Evolutionary conservation across 2,329 filamentous ascomycete species (phyloP), one percentile per base, ranked within the genome.

Genomic region (Teratosphaeria pseudoeucalypti): DNA sequence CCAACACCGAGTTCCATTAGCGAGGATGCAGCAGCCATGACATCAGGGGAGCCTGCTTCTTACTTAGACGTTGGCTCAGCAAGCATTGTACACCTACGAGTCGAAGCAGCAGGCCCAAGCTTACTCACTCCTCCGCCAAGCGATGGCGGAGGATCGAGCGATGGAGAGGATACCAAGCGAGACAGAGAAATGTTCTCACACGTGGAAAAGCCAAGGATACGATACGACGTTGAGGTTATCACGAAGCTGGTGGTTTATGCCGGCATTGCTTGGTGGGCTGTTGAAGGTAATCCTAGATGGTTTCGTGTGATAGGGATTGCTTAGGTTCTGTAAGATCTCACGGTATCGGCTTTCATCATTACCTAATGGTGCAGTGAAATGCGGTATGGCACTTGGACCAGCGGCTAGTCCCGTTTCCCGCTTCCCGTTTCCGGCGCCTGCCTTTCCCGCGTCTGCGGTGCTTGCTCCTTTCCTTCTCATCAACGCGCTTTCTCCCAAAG

Each of bases 171-270:
- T 14, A 70, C 71, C 34, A 67, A 65, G 52, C 66, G 73, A 49
- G 74, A 73, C 29, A 75, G 73, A 66, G 88, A 95, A 71, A 86
- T 97, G 73, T 96, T 97, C 73, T 87, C 86, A 53, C 85, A 82
- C 70, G 80, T 97, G 58, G 86, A 91, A 63, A 90, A 88, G 75
- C 91, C 94, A 55, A 85, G 94, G 65, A 92, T 96, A 61, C 82
- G 92, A 67, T 99, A 97, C 70, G 94, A 99, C 75, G 92, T 97
- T n/a, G 94, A 99, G 74, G 92, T 99, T 47, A 88, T 99, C 43
- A 97, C 94, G 5, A 97, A 96, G 76, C 75, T 99, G 62, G 88
- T 99, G 67, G 90, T 99, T 27, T 99, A 99, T 77, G 83, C 88
- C 61, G 94, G 90, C 54, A 95, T 96, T 72, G 90, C 81, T 57